Evolutionary conservation across 1,284 basidiomycete genomes (phyloP).

Genomic region (Cryptococcus maquisensis): DNA sequence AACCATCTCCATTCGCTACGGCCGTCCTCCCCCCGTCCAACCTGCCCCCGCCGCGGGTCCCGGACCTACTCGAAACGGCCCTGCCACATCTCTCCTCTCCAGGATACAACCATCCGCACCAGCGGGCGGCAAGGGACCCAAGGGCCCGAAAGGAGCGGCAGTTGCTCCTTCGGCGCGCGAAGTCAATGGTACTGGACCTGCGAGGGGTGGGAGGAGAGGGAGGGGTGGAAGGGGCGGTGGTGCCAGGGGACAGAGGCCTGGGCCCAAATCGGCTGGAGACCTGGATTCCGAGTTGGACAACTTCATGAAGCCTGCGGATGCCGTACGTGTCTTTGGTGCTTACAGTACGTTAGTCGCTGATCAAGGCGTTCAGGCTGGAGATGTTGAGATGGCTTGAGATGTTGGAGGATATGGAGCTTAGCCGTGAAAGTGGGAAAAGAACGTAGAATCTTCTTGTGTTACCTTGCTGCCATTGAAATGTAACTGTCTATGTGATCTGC

Average conservation of each 20-base stretch:
- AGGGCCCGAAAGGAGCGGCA: no score
- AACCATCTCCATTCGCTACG: slow-evolving; percentile 68
- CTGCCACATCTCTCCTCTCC: no score
- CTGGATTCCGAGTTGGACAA: slow-evolving; percentile 86
- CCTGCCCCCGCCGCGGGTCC: background rate
- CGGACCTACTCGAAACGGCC: background rate
- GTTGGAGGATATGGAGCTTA: background rate
- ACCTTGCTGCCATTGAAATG: no score
- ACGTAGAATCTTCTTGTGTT: background rate
- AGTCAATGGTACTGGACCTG: background rate
- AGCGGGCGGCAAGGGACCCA: no score
- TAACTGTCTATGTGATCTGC: no score
- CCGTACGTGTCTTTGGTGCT: slow-evolving; percentile 6
- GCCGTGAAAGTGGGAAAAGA: background rate
- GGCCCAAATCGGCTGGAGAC: slow-evolving; percentile 67
- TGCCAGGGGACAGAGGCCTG: slow-evolving; percentile 50
- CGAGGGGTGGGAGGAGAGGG: slow-evolving; percentile 15
- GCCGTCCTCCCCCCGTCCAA: slow-evolving; percentile 23
- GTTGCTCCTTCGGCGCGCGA: no score
- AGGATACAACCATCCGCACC: no score
- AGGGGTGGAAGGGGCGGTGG: slow-evolving; percentile 34
- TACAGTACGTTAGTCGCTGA: background rate
- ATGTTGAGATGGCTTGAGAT: slow-evolving; percentile 20
- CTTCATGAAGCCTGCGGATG: slow-evolving; percentile 70
- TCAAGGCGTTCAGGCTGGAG: slow-evolving; percentile 5